Percentiles rank a stretch among this genome's conserved stretches.
These are phyloP conservation scores for Agapanthus africanus DNA, from an alignment of 106 monocot genomes.

Conservation along the genomic window DNA sequence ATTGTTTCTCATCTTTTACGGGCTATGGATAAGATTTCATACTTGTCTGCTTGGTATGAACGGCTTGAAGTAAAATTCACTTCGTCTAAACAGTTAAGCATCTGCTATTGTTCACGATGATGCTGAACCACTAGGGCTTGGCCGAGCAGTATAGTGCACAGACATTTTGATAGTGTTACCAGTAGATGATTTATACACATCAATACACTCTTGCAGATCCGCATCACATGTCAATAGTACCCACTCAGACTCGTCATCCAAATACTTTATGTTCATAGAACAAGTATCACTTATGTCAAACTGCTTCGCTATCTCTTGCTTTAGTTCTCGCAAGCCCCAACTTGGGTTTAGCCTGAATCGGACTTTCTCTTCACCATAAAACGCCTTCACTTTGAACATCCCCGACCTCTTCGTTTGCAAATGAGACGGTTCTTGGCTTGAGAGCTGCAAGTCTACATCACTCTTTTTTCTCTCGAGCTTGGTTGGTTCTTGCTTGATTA, in stretches of 20 bases:
- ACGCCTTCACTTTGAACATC: slow-evolving; percentile 40
- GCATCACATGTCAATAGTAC: slow-evolving; percentile 63
- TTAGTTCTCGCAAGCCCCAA: slow-evolving; percentile 48
- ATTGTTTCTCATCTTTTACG: too few relatives aligned
- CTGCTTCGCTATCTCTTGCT: slow-evolving; percentile 42
- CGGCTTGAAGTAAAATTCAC: too few relatives aligned
- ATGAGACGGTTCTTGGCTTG: slow-evolving; percentile 12
- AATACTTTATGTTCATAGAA: slow-evolving; percentile 46
- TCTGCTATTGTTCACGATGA: too few relatives aligned
- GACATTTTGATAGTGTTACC: slow-evolving; percentile 38
- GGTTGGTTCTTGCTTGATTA: slow-evolving; percentile 23
- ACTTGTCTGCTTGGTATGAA: too few relatives aligned
- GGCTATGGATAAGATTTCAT: too few relatives aligned
- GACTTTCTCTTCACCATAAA: slow-evolving; percentile 53
- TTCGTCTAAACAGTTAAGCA: too few relatives aligned
- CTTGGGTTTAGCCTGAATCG: slow-evolving; percentile 35
- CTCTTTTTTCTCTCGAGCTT: slow-evolving; percentile 6
- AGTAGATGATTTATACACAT: slow-evolving; percentile 38
- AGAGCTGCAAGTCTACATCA: slow-evolving; percentile 7
- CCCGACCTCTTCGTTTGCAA: neutral
- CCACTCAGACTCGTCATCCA: slow-evolving; percentile 83
- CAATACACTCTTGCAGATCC: slow-evolving; percentile 59
- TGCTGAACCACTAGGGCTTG: neutral
- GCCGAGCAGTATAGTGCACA: slow-evolving; percentile 15
- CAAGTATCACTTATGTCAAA: slow-evolving; percentile 21